Evolutionary conservation across 1,139 yeast species (phyloP), one percentile per base, ranked within the genome.

Genomic region (Candida sp.): DNA sequence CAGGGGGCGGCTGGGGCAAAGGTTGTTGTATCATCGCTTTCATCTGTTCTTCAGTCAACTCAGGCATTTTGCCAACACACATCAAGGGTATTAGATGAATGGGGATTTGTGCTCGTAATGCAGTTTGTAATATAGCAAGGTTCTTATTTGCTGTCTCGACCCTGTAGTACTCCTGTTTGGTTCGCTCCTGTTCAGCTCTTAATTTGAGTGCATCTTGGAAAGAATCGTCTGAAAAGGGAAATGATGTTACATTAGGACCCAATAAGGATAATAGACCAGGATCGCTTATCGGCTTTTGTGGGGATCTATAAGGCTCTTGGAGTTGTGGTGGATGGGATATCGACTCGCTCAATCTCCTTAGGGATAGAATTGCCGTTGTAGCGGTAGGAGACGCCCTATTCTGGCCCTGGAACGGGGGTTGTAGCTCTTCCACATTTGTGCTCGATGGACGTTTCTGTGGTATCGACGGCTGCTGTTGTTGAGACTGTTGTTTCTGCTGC

Each of bases 101-200:
- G 0, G 97, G 96, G 2, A 93, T 73, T 38, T 87, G 86, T 9
- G 86, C 82, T 40, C 76, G 73, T 7, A 82, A 63, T 0, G 96
- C 96, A 26, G 78, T 72, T 53, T 83, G 83, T 47, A 92, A 62
- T 27, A 92, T 74, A 51, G 84, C 85, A 41, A 88, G 69, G 37
- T 88, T 82, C 52, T 81, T 78, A 50, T 80, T 79, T 32, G 88
- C 77, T 38, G 80, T 72, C 63, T 92, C 97, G 35, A 87, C 72
- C 51, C 80, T 81, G 65, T 88, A 86, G 60, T 77, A 87, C 58
- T 89, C 96, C 66, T 92, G 98, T 58, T 87, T 87, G 1, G 98
- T 89, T 40, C 81, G 78, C 65, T 93, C 98, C 63, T 89, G 96
- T 64, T 90, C 96, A 2, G 84, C 72, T 52, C 86, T 81, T 31